phyloP scores from a whole-genome alignment of 106 monocot genomes.

The Posidonia australis region DNA sequence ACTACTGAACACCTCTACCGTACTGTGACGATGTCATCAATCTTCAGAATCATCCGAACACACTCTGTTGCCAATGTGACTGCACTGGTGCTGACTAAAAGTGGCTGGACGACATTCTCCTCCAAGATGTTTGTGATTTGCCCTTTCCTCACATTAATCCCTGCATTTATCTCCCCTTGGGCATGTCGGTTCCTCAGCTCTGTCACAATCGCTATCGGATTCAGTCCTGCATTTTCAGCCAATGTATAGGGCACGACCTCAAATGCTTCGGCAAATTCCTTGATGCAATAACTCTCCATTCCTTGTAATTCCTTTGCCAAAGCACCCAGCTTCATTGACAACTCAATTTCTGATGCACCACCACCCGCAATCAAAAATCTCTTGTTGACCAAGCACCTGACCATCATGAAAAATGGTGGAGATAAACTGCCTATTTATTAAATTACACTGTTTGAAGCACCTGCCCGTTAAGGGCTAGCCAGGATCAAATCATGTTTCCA shows the following conservation, averaged over 20 bases:
- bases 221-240: slow-evolving; percentile 93
- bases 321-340: slow-evolving; percentile 68
- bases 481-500: too few species aligned
- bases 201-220: slow-evolving; percentile 77
- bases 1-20: slow-evolving; percentile 43
- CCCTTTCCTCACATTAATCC: slow-evolving; percentile 96
- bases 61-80: slow-evolving; percentile 75
- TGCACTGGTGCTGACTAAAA: slow-evolving; percentile 87
- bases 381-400: slow-evolving; percentile 89
- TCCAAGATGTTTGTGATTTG: slow-evolving; percentile 90
- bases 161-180: slow-evolving; percentile 69
- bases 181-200: slow-evolving; percentile 93
- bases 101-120: slow-evolving; percentile 95
- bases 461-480: too few species aligned
- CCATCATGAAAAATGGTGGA: too few species aligned
- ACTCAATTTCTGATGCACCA: slow-evolving; percentile 94
- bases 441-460: too few species aligned
- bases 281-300: slow-evolving; percentile 90
- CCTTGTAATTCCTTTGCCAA: slow-evolving; percentile 90
- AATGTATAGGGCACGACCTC: slow-evolving; percentile 93
- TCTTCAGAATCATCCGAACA: slow-evolving; percentile 99
- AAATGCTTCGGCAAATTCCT: slow-evolving; percentile 85
- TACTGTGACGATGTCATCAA: slow-evolving; percentile 91
- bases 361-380: slow-evolving; percentile 90
- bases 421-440: neutral